phyloP scores from a whole-genome alignment of 2,329 filamentous ascomycete genomes.

The Fusarium coicis region DNA sequence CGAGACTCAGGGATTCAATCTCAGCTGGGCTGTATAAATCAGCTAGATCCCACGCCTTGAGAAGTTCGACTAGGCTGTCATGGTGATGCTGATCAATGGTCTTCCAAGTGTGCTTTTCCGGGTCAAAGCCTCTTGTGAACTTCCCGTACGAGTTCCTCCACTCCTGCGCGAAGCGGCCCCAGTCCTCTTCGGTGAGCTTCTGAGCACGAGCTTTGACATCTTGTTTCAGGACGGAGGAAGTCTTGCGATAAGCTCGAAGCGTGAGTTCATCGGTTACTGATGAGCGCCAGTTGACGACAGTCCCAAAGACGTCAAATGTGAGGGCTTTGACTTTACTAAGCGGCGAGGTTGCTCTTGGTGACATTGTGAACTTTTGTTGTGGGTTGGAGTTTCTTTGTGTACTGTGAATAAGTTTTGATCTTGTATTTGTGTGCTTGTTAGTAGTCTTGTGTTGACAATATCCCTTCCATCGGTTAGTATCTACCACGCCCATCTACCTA shows the following conservation, averaged over 20 bases:
- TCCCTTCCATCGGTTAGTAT: not conserved
- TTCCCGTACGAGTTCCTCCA: conserved; percentile 73
- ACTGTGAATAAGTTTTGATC: not conserved
- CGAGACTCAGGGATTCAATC: conserved; percentile 69
- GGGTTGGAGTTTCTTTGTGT: not conserved
- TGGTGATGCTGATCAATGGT: conserved; percentile 79
- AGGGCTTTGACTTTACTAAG: conserved; percentile 64
- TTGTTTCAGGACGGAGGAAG: conserved; percentile 59
- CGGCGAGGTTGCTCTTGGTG: conserved; percentile 40
- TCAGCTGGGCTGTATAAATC: conserved; percentile 72
- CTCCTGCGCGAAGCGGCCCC: conserved; percentile 73
- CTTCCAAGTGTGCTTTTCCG: conserved; percentile 64
- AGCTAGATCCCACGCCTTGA: conserved; percentile 65
- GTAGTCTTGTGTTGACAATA: not conserved
- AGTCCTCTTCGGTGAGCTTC: conserved; percentile 66
- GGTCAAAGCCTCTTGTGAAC: conserved; percentile 68
- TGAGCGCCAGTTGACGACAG: conserved; percentile 81
- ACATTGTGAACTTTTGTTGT: conserved; percentile 30
- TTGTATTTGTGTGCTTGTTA: not conserved
- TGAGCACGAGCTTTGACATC: conserved; percentile 59
- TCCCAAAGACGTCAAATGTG: conserved; percentile 83
- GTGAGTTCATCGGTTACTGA: conserved; percentile 71
- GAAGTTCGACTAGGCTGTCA: conserved; percentile 68
- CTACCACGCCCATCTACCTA: not conserved
- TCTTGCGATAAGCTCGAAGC: conserved; percentile 59